Evolutionary conservation across 2,329 filamentous ascomycete species (phyloP).

Genomic region (Lasiodiplodia theobromae): DNA sequence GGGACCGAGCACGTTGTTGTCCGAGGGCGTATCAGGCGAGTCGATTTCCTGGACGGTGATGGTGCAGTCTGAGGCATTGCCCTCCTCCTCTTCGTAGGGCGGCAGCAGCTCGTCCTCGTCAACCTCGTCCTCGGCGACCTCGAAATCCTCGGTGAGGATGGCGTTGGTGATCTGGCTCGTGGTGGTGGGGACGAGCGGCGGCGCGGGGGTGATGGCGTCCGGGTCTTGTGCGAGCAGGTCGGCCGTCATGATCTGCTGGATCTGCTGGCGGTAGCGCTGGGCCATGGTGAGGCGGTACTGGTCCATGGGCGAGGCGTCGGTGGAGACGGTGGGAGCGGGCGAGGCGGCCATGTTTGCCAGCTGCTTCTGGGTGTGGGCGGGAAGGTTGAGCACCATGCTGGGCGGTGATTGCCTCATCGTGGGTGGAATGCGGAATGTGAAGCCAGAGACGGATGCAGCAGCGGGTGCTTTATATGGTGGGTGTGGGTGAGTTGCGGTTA

Average conservation of each 20-base stretch:
- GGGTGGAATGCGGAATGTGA: not conserved
- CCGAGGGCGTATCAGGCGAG: slow-evolving; percentile 25
- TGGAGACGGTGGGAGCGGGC: not conserved
- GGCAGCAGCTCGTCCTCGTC: slow-evolving; percentile 21
- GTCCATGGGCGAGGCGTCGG: slow-evolving; percentile 6
- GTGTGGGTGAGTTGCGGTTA: not conserved
- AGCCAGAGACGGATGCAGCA: not conserved
- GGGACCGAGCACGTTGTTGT: slow-evolving; percentile 6
- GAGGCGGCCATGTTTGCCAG: slow-evolving; percentile 26
- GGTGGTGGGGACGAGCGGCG: slow-evolving; percentile 7
- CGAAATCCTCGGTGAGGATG: slow-evolving; percentile 6
- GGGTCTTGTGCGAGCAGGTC: slow-evolving; percentile 22
- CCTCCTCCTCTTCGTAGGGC: slow-evolving; percentile 28
- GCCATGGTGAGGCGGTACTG: slow-evolving; percentile 25
- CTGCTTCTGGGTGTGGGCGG: slow-evolving; percentile 29
- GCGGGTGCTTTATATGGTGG: not conserved
- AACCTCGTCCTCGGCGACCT: slow-evolving; percentile 5
- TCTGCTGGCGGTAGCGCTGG: slow-evolving; percentile 23
- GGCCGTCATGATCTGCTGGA: slow-evolving; percentile 26
- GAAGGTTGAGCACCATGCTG: slow-evolving; percentile 19
- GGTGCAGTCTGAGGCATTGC: slow-evolving; percentile 28
- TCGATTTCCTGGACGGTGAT: slow-evolving; percentile 29
- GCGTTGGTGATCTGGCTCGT: slow-evolving; percentile 8
- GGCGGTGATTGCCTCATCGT: slow-evolving; percentile 17
- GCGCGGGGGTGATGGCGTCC: slow-evolving; percentile 17